Base-by-base conservation (phyloP, 2,329 filamentous ascomycete genomes). In the Blastomyces silverae region DNA sequence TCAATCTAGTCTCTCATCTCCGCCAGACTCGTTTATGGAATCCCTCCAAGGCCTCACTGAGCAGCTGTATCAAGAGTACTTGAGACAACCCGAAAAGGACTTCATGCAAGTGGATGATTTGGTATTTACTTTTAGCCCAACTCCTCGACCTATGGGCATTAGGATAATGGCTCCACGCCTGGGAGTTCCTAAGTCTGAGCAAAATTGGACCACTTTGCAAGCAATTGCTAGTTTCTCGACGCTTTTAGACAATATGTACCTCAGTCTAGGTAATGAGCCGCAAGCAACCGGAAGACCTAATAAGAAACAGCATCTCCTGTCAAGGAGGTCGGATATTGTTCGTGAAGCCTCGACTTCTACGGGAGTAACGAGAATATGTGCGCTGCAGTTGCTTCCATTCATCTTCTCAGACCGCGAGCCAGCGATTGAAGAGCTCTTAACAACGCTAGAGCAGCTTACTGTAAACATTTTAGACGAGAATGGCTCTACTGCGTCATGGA, bases 81-180 rank as follows among this genome's bases (percentile, higher is more conserved):
- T 85, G 3, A 87, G 82, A 68, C 84, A 91, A 66, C 81, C 86
- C 46, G 86, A 89, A 59, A 85, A 86, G 65, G 87, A 90, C 59
- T 85, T 88, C 48, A 81, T 97, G 13, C 89, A 91, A 68, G 78
- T 95, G n/a, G 86, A 90, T 66, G 90, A 97, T 70, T 73, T 97
- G 34, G 79, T 82, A 0, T 89, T 90, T 71, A 79, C 72, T 73
- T 67, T 70, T 44, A 65, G 59, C 34, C 62, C 58, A 44, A 67
- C 64, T 57, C 65, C 65, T 10, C 60, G 61, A 25, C 76, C 76
- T 17, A 76, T 83, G 15, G 71, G 78, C n/a, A 65, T 67, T 28
- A 71, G 69, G 31, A 68, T 72, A 39, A 75, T 77, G 65, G 74
- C 75, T 20, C 78, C 78, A 61, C 72, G 76, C 28, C 68, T 76